These are phyloP conservation scores for Termitomyces sp. DNA, from an alignment of 768 basidiomycete genomes.

Conservation along the genomic window DNA sequence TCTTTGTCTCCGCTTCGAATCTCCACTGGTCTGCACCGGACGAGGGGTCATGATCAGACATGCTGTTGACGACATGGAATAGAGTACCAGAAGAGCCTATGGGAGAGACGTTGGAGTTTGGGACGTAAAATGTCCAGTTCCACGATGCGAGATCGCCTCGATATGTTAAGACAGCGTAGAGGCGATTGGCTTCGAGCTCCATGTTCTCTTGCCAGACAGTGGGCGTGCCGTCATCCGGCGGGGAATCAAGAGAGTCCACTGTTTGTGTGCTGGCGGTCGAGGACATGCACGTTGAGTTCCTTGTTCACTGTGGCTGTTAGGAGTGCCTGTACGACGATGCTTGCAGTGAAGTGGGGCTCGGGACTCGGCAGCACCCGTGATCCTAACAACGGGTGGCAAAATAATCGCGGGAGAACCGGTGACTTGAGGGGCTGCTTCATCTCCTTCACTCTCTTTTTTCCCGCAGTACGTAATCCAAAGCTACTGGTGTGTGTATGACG, in stretches of 20 bases:
- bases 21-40: conserved; percentile 26
- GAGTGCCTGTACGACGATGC: neutral
- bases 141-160: conserved; percentile 40
- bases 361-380: neutral
- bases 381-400: neutral
- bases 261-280: neutral
- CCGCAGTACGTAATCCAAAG: too few species aligned
- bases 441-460: too few species aligned
- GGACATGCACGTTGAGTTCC: neutral
- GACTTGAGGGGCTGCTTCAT: too few species aligned
- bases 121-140: conserved; percentile 46
- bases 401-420: neutral
- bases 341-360: too few species aligned
- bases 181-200: conserved; percentile 32
- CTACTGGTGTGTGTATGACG: too few species aligned
- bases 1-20: conserved; percentile 30
- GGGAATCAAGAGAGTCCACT: neutral
- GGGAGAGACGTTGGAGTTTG: conserved; percentile 30
- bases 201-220: neutral
- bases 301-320: conserved; percentile 1
- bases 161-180: conserved; percentile 41
- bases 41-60: conserved; percentile 14
- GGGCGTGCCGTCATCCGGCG: neutral
- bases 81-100: conserved; percentile 38
- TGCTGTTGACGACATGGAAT: conserved; percentile 34